phyloP scores from a whole-genome alignment of 2,329 filamentous ascomycete species.

The Basipetospora chlamydospora region DNA sequence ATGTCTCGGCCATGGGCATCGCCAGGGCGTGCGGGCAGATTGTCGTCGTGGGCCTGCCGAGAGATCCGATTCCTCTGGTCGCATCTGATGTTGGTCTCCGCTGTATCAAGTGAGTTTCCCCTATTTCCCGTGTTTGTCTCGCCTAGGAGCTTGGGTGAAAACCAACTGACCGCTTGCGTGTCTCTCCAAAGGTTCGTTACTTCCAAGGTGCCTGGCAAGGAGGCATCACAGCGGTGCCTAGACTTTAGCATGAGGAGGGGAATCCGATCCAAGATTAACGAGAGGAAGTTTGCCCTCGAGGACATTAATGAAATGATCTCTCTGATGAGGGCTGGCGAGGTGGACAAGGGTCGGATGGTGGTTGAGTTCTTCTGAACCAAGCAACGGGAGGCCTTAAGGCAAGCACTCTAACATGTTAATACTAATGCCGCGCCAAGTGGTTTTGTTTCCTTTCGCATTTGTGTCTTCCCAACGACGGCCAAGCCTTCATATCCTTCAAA shows the following conservation, averaged over 20 bases:
- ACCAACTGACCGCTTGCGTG: too few species aligned
- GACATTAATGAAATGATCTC: conserved; percentile 3
- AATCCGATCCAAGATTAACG: conserved; percentile 2
- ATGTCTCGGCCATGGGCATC: conserved; percentile 1
- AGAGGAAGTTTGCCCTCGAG: conserved; percentile 3
- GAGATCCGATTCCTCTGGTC: background rate
- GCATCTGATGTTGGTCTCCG: background rate
- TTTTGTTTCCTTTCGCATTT: too few species aligned
- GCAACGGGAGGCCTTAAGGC: too few species aligned
- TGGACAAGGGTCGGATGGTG: conserved; percentile 3
- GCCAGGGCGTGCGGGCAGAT: conserved; percentile 1
- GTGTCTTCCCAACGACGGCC: too few species aligned
- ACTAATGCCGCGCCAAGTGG: too few species aligned
- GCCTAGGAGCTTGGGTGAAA: too few species aligned
- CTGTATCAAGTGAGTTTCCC: background rate
- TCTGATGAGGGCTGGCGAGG: conserved; percentile 2
- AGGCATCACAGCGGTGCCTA: background rate
- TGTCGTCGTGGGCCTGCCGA: background rate
- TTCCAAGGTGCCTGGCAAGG: conserved; percentile 3
- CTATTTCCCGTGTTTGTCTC: too few species aligned
- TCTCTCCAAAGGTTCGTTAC: background rate
- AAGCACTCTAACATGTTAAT: too few species aligned
- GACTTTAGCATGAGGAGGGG: conserved; percentile 1
- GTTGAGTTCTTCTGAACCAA: conserved; percentile 4
- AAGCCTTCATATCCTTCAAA: too few species aligned